Evolutionary conservation across 768 basidiomycete species (phyloP).

Genomic region (Hericium alpestre): DNA sequence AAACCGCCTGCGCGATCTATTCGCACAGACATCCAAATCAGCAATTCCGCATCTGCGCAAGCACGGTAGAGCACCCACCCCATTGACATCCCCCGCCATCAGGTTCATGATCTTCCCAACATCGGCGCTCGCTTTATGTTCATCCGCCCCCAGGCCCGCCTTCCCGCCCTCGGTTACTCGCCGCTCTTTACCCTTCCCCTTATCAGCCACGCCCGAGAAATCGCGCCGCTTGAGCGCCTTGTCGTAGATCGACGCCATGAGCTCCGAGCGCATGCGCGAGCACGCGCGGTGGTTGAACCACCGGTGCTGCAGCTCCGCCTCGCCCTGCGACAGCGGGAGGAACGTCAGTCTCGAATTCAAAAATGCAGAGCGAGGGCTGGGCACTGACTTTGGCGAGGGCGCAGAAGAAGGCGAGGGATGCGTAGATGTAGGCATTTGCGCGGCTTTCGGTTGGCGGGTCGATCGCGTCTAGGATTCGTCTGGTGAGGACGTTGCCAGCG

Average conservation of each 20-base stretch:
- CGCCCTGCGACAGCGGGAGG: not conserved
- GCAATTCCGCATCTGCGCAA: not conserved
- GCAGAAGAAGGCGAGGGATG: conserved; percentile 61
- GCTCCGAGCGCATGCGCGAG: conserved; percentile 62
- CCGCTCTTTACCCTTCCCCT: conserved; percentile 19
- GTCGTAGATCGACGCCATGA: conserved; percentile 82
- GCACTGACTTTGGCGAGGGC: conserved; percentile 39
- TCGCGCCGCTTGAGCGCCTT: conserved; percentile 80
- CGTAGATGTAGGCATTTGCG: conserved; percentile 65
- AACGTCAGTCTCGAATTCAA: not conserved
- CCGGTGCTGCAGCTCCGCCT: conserved; percentile 64
- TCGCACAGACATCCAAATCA: not conserved
- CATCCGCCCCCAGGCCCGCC: conserved; percentile 21
- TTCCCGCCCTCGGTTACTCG: not conserved
- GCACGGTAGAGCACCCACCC: conserved; percentile 6
- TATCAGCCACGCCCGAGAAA: conserved; percentile 64
- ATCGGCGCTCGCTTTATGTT: conserved; percentile 71
- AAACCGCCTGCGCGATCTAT: conserved; percentile 32
- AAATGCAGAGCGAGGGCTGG: not conserved
- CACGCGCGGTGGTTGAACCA: conserved; percentile 71
- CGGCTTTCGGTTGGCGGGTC: conserved; percentile 39
- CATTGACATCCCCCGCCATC: conserved; percentile 73
- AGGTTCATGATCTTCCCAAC: conserved; percentile 85
- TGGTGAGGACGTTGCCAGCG: not conserved
- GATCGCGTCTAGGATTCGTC: conserved; percentile 53